Conservation (phyloP, 768 basidiomycete species). For the Phanerochaete carnosa region DNA sequence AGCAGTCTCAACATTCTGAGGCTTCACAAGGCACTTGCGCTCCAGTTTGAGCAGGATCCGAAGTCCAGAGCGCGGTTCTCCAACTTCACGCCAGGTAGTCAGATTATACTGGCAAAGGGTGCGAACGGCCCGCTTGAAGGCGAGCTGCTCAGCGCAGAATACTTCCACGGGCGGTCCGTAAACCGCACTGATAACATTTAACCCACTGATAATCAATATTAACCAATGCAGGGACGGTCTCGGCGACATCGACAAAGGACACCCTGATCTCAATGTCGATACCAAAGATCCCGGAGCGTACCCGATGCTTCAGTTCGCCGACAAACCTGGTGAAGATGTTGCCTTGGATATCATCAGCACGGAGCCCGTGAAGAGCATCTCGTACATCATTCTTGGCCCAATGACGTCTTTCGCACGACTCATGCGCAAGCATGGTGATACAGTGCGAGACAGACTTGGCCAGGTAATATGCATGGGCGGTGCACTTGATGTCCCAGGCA, state of each 20-base stretch:
- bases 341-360: slow-evolving; percentile 52
- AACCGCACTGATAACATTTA: too few relatives aligned
- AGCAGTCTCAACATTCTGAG: slow-evolving; percentile 71
- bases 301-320: slow-evolving; percentile 44
- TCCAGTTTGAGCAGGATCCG: slow-evolving; percentile 55
- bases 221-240: slow-evolving; percentile 65
- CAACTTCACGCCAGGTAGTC: slow-evolving; percentile 48
- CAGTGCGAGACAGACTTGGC: slow-evolving; percentile 58
- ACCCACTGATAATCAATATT: not conserved
- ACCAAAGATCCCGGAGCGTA: slow-evolving; percentile 16
- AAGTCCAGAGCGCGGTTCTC: slow-evolving; percentile 54
- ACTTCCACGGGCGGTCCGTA: slow-evolving; percentile 77
- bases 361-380: slow-evolving; percentile 49
- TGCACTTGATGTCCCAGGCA: slow-evolving; percentile 87
- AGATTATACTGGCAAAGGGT: slow-evolving; percentile 65
- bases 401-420: slow-evolving; percentile 77
- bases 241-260: slow-evolving; percentile 53
- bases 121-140: slow-evolving; percentile 66
- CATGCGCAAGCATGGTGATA: slow-evolving; percentile 49
- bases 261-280: slow-evolving; percentile 57
- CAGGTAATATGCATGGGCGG: slow-evolving; percentile 93
- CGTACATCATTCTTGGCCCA: slow-evolving; percentile 73
- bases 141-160: slow-evolving; percentile 69
- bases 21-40: slow-evolving; percentile 63
- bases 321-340: slow-evolving; percentile 49